Base-by-base conservation (phyloP, 768 basidiomycete species). In the Mycena maculata region DNA sequence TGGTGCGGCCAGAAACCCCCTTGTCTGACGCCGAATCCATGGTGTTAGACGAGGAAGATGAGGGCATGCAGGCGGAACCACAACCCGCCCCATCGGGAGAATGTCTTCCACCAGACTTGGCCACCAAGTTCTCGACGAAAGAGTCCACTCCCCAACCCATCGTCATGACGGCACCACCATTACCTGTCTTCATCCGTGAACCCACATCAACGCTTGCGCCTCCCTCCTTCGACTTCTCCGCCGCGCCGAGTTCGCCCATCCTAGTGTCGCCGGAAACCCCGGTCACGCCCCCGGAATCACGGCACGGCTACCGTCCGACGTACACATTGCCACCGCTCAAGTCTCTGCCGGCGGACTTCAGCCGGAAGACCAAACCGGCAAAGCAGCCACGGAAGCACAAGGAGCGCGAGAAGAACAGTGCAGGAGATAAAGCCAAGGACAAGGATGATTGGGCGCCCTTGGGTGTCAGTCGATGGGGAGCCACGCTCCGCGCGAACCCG, bases 401-500 rank as follows among this genome's bases (percentile, higher is more conserved):
- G 72, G 83, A 85, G 48, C 76, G 75, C 33, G 84, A 85, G 22
- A 80, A 79, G 70, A 77, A 72, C 73, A 83, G 68, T 80, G 84
- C 74, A 71, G 71, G 53, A 82, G 66, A 68, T n/a, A 68, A 68
- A 77, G 68, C 69, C 72, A 77, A 84, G 68, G 78, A 81, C 20
- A 86, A 83, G 68, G 76, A 77, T 22, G 92, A 92, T 31, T 89
- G 87, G 82, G 71, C 80, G 23, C 88, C 90, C 11, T 79, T 92
- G 76, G 91, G 92, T 36, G 75, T 91, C 52, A 86, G 84, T 63
- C 86, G 82, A 76, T 95, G 93, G 94, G 85, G 88, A 27, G 92
- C 92, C 3, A 82, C 84, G n/a, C 76, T 95, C 31, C 85, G 84
- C 63, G 88, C 91, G 31, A 96, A 95, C 75, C 94, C 94, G 3